Evolutionary conservation across 192 early-diverging fungal genomes (phyloP).

Genomic region (Chytriomyces sp.): DNA sequence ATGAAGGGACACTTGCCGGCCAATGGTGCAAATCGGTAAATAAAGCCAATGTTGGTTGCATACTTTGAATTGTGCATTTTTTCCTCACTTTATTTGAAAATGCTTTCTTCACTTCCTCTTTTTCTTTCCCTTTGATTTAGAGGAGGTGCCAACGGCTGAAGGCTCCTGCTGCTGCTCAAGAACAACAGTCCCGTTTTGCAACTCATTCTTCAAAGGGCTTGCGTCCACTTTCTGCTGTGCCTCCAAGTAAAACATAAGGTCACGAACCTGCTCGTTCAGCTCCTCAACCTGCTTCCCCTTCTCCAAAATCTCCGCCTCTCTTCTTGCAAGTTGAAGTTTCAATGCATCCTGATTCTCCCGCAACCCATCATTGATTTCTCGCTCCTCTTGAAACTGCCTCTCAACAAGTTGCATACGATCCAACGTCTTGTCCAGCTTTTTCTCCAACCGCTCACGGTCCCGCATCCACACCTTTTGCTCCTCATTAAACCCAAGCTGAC

Average conservation of each 20-base stretch:
- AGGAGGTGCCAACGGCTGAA: neutral
- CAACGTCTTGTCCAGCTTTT: conserved; percentile 62
- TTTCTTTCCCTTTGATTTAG: neutral
- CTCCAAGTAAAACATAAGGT: conserved; percentile 88
- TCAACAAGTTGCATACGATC: conserved; percentile 62
- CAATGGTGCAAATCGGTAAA: no score
- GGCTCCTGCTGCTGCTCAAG: conserved; percentile 1
- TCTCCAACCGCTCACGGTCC: conserved; percentile 47
- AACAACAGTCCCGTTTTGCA: conserved; percentile 32
- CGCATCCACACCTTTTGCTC: neutral
- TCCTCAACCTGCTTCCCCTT: conserved; percentile 70
- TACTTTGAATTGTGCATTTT: neutral
- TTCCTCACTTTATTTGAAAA: neutral
- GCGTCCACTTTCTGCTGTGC: conserved; percentile 65
- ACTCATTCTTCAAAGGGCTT: conserved; percentile 35
- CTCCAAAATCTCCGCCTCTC: conserved; percentile 59
- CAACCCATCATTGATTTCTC: conserved; percentile 61
- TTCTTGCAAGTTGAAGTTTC: conserved; percentile 57
- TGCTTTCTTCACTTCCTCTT: conserved; percentile 10
- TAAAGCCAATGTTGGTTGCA: no score
- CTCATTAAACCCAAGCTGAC: neutral
- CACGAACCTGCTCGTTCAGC: conserved; percentile 84
- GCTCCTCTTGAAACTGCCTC: conserved; percentile 74
- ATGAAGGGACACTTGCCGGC: no score
- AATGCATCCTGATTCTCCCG: conserved; percentile 70